These are phyloP conservation scores for Kernera saxatilis DNA, from an alignment of 345 rosid genomes.

Conservation along the genomic window DNA sequence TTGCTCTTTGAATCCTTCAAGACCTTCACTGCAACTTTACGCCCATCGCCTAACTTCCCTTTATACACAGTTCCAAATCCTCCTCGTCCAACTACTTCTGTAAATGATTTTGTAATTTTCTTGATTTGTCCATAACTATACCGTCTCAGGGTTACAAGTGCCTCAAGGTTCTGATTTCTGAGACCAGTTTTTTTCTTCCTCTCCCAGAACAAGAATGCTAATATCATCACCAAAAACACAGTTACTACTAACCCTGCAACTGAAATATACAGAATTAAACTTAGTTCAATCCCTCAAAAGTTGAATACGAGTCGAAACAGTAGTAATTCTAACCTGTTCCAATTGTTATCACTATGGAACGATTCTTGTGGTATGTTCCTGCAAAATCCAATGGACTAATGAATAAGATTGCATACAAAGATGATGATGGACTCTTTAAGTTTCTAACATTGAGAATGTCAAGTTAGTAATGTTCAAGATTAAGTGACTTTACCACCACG, in stretches of 20 bases:
- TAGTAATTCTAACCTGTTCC: slow-evolving; percentile 12
- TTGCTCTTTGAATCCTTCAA: slow-evolving; percentile 9
- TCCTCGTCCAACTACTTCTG: slow-evolving; percentile 23
- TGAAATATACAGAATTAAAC: background rate
- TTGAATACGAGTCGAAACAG: no score
- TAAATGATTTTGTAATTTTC: slow-evolving; percentile 33
- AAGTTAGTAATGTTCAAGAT: no score
- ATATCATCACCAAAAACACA: background rate
- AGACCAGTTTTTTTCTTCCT: no score
- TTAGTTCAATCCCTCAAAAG: background rate
- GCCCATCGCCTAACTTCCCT: slow-evolving; percentile 22
- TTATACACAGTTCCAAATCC: slow-evolving; percentile 27
- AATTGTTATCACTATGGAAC: background rate
- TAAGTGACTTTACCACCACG: background rate
- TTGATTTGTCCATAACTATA: slow-evolving; percentile 18
- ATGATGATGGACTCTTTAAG: no score
- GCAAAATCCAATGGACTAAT: background rate
- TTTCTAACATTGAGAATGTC: no score
- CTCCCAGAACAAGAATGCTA: no score
- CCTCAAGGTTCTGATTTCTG: background rate
- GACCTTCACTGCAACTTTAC: slow-evolving; percentile 31
- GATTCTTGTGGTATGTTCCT: background rate
- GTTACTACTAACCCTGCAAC: background rate
- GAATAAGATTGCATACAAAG: background rate
- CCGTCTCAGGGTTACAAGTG: slow-evolving; percentile 6